These are phyloP conservation scores for Talaromyces thailandensis DNA, from an alignment of 495 filamentous ascomycete species.

Conservation along the genomic window DNA sequence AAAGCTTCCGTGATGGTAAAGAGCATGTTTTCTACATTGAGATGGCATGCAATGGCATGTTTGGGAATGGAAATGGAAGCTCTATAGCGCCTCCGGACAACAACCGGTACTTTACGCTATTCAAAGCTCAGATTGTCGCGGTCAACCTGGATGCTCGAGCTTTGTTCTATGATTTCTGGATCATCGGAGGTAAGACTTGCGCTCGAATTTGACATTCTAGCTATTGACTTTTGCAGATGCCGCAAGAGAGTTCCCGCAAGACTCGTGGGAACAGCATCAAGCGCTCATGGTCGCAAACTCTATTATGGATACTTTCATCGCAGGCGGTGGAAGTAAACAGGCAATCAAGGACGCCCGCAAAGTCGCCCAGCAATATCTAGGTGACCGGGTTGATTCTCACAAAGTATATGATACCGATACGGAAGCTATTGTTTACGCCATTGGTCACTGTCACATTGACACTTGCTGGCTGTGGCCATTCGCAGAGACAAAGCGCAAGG, in stretches of 20 bases:
- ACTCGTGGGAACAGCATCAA: conserved; percentile 79
- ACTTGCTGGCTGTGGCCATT: conserved; percentile 98
- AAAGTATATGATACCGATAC: conserved; percentile 75
- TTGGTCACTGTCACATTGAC: conserved; percentile 96
- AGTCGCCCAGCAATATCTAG: conserved; percentile 75
- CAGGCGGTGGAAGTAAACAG: conserved; percentile 61
- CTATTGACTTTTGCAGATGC: conserved; percentile 41
- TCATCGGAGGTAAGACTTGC: conserved; percentile 52
- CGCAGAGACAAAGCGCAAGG: conserved; percentile 97
- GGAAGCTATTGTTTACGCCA: conserved; percentile 70
- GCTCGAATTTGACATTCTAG: background rate
- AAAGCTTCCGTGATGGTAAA: conserved; percentile 71
- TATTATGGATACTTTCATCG: conserved; percentile 84
- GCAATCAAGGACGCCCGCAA: conserved; percentile 70
- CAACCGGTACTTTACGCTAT: conserved; percentile 67
- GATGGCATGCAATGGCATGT: conserved; percentile 99
- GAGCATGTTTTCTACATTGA: conserved; percentile 88
- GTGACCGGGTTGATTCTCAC: conserved; percentile 67
- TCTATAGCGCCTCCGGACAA: conserved; percentile 81
- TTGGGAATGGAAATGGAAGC: conserved; percentile 87
- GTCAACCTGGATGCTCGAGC: conserved; percentile 79
- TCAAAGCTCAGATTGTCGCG: conserved; percentile 76
- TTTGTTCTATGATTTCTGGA: conserved; percentile 89
- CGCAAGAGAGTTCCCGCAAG: conserved; percentile 66
- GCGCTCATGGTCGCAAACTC: conserved; percentile 74